Evolutionary conservation across 2,329 filamentous ascomycete species (phyloP), one percentile per base, ranked within the genome.

Genomic region (Stagonosporopsis tanaceti): DNA sequence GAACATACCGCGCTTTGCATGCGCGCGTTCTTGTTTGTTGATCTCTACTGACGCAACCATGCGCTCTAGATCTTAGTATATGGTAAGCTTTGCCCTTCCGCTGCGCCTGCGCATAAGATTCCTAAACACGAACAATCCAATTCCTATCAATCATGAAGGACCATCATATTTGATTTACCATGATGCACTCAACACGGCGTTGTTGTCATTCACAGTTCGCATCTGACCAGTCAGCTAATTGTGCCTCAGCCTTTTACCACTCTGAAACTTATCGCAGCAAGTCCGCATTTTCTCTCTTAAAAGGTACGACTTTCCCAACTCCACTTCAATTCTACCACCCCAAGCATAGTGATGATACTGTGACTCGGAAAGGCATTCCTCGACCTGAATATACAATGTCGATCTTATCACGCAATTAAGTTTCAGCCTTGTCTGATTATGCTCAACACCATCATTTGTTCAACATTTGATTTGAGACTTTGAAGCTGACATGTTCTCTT

Each of bases 401-500:
- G 85, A 87, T 84, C 81, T 80, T 84, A 84, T 86, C 65, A 59
- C 56, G 56, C 81, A 77, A 75, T 80, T 76, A 85, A 88, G 85
- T 87, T 87, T 87, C 85, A 87, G 85, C 85, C 85, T 87, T 87
- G 85, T 87, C 85, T 87, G 85, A 87, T 77, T 70, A 66, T 69
- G 67, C 66, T 64, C 46, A 60, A 59, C 17, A 53, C 40, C 42
- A 38, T 50, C 48, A 56, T 60, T 39, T 62, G 30, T 57, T 62
- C 44, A 44, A 47, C 46, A 44, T 53, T 59, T 47, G 47, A 47
- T 60, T 32, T 30, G 58, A 53, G 56, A 63, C 50, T 46, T 48
- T 53, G 42, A 41, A 55, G 68, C 73, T 75, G 70, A 75, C 67
- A 58, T 46, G 56, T 47, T 56, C 38, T 60, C 46, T 61, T 54